Evolutionary conservation across 1,284 basidiomycete genomes (phyloP).

Genomic region (Ceratobasidium sp.): DNA sequence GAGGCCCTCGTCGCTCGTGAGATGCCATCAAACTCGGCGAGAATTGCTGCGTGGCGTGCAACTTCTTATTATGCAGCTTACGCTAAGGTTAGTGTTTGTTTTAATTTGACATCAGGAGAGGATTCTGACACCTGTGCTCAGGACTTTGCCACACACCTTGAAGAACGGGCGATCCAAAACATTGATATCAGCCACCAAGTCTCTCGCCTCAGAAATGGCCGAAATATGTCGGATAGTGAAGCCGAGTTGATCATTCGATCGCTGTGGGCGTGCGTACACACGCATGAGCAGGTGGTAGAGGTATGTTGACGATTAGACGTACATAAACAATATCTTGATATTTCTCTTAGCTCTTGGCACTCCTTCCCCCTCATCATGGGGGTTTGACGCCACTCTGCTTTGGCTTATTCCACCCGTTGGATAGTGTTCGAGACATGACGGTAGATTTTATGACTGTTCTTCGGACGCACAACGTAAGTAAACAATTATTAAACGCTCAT

Average conservation of each 20-base stretch:
- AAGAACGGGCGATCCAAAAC: conserved; percentile 63
- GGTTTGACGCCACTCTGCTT: conserved; percentile 88
- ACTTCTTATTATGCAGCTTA: conserved; percentile 74
- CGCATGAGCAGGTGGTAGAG: conserved; percentile 91
- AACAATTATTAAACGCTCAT: neutral
- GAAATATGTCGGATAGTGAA: conserved; percentile 70
- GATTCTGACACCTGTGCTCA: conserved; percentile 51
- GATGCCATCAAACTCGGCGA: conserved; percentile 70
- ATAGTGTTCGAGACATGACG: conserved; percentile 77
- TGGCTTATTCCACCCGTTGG: conserved; percentile 87
- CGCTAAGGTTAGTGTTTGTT: conserved; percentile 60
- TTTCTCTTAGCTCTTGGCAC: conserved; percentile 73
- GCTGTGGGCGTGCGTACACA: conserved; percentile 72
- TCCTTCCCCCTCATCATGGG: conserved; percentile 79
- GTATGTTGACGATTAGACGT: conserved; percentile 59
- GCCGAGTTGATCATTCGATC: conserved; percentile 79
- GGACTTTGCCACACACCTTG: conserved; percentile 65
- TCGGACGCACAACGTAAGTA: conserved; percentile 75
- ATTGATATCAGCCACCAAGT: conserved; percentile 82
- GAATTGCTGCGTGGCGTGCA: conserved; percentile 83
- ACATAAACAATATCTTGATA: neutral
- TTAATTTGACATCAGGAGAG: neutral
- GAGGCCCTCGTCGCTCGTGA: conserved; percentile 69
- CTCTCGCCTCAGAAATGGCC: conserved; percentile 69
- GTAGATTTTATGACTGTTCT: conserved; percentile 86